phyloP scores from a whole-genome alignment of 352 stramenopile genomes.

The Globisporangium sylvaticum region DNA sequence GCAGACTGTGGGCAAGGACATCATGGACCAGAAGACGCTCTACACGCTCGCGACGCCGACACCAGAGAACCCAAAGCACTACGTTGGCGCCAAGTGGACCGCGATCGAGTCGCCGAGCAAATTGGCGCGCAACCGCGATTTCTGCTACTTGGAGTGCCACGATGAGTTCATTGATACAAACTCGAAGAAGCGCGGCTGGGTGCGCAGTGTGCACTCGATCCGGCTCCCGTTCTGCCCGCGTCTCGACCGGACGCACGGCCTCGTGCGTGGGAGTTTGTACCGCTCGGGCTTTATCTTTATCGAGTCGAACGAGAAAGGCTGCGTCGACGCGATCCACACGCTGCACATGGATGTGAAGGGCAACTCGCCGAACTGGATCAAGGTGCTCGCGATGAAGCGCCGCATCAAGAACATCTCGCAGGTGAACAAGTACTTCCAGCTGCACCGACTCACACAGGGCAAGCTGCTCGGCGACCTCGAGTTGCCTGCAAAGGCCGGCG shows the following conservation, averaged over 20 bases:
- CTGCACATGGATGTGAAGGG: constrained; percentile 81
- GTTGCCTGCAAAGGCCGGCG: constrained; percentile 43
- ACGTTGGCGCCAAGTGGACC: constrained; percentile 81
- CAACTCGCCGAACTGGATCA: constrained; percentile 70
- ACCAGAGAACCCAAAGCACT: constrained; percentile 75
- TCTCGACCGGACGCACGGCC: constrained; percentile 46
- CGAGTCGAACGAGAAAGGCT: constrained; percentile 43
- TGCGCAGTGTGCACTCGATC: constrained; percentile 77
- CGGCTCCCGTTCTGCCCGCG: constrained; percentile 64
- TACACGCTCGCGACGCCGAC: constrained; percentile 59
- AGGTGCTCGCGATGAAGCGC: constrained; percentile 72
- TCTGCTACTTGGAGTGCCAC: constrained; percentile 83
- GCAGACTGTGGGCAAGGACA: constrained; percentile 69
- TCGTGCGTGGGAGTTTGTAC: constrained; percentile 71
- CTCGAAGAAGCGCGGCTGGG: constrained; percentile 65
- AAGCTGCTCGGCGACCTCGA: constrained; percentile 59
- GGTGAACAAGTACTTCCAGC: constrained; percentile 66
- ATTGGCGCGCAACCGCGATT: constrained; percentile 73
- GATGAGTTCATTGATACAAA: constrained; percentile 81
- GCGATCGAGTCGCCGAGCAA: constrained; percentile 72
- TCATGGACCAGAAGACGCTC: constrained; percentile 78
- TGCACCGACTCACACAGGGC: constrained; percentile 44
- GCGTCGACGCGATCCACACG: constrained; percentile 70
- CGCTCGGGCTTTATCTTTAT: constrained; percentile 80
- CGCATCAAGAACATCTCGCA: constrained; percentile 72